phyloP scores from a whole-genome alignment of 176 grass and related monocot genomes.

The Bolboschoenus planiculmis region DNA sequence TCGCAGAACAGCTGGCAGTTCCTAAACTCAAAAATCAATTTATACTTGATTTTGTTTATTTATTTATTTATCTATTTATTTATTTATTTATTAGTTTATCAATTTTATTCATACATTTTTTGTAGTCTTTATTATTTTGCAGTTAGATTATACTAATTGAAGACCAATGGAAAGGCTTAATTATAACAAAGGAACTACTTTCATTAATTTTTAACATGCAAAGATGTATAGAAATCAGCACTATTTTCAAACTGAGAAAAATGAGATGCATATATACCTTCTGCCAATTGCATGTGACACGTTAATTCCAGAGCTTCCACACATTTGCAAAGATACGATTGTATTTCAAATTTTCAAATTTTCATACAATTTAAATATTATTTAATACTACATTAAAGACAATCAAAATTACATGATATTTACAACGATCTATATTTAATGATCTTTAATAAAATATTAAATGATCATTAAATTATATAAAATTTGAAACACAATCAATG shows the following conservation, averaged over 20 bases:
- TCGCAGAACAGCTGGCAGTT: not conserved
- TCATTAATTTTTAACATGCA: not conserved
- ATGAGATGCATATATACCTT: not conserved
- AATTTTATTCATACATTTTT: too few relatives aligned
- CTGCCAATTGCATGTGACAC: not conserved
- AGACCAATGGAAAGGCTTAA: not conserved
- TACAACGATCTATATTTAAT: too few relatives aligned
- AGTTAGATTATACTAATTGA: not conserved
- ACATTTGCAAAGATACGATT: not conserved
- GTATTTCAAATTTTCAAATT: too few relatives aligned
- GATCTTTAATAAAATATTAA: too few relatives aligned
- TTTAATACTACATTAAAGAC: too few relatives aligned
- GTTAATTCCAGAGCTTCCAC: not conserved
- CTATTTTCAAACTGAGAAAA: not conserved
- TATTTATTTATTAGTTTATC: not conserved
- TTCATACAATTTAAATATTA: too few relatives aligned
- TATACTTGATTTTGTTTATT: not conserved
- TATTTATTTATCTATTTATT: too few relatives aligned
- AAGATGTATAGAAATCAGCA: not conserved
- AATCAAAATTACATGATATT: too few relatives aligned
- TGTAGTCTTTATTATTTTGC: too few relatives aligned
- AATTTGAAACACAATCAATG: too few relatives aligned
- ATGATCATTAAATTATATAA: too few relatives aligned
- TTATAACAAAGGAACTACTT: not conserved
- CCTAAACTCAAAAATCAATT: not conserved